Conservation (phyloP, 1,284 basidiomycete genomes). For the Malassezia nana region DNA sequence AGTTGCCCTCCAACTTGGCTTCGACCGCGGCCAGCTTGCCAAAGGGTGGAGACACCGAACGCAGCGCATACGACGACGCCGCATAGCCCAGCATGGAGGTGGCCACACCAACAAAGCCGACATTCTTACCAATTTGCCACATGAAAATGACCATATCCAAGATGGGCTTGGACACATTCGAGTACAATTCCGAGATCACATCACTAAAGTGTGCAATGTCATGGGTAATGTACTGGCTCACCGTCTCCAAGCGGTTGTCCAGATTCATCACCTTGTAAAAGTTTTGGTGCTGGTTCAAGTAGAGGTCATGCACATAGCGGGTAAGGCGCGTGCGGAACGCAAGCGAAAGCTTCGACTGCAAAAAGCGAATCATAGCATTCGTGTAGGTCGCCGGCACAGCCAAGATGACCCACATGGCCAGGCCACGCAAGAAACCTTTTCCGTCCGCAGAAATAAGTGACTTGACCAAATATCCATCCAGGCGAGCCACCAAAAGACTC, state of each 20-base stretch:
- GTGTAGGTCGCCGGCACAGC: slow-evolving; percentile 90
- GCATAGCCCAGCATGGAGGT: slow-evolving; percentile 78
- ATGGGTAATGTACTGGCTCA: slow-evolving; percentile 66
- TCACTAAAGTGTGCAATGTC: slow-evolving; percentile 87
- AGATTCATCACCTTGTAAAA: slow-evolving; percentile 52
- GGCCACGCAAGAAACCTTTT: slow-evolving; percentile 68
- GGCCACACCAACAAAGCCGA: slow-evolving; percentile 65
- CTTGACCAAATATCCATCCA: slow-evolving; percentile 81
- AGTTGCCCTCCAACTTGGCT: slow-evolving; percentile 73
- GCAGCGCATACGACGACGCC: slow-evolving; percentile 68
- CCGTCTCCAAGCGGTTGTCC: slow-evolving; percentile 42
- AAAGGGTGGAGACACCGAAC: slow-evolving; percentile 81
- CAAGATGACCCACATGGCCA: slow-evolving; percentile 79
- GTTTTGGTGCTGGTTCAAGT: slow-evolving; percentile 54
- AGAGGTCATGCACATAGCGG: slow-evolving; percentile 83
- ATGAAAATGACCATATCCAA: slow-evolving; percentile 89
- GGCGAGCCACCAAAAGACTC: slow-evolving; percentile 68
- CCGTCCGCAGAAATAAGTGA: slow-evolving; percentile 80
- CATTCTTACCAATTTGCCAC: slow-evolving; percentile 71
- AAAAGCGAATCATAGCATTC: slow-evolving; percentile 85
- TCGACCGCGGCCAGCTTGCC: slow-evolving; percentile 82
- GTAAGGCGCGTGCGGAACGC: slow-evolving; percentile 76
- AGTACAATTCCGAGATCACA: slow-evolving; percentile 71
- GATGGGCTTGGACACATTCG: slow-evolving; percentile 61
- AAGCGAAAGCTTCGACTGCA: slow-evolving; percentile 80